Evolutionary conservation across 768 basidiomycete species (phyloP).

Genomic region (Xanthoconium stramineum): DNA sequence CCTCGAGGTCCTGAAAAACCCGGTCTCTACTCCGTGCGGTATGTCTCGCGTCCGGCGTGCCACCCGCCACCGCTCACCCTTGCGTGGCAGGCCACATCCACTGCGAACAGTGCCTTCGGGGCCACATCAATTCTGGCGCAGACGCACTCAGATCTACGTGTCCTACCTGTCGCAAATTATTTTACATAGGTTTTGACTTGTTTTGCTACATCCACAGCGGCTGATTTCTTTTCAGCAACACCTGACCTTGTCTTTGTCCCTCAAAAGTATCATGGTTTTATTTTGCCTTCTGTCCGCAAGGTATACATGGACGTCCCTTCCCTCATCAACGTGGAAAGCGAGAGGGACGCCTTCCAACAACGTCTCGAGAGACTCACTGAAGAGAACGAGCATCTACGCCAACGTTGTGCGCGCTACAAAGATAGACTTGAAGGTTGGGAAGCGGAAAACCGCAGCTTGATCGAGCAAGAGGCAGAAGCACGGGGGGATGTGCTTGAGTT

Average conservation of each 20-base stretch:
- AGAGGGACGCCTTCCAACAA: constrained; percentile 36
- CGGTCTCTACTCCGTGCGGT: constrained; percentile 67
- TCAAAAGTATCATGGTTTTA: constrained; percentile 53
- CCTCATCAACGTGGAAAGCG: constrained; percentile 20
- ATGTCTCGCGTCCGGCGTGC: constrained; percentile 14
- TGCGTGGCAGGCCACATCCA: constrained; percentile 56
- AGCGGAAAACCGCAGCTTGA: constrained; percentile 28
- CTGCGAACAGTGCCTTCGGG: constrained; percentile 57
- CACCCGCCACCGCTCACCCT: constrained; percentile 5
- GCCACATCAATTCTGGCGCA: constrained; percentile 24
- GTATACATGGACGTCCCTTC: constrained; percentile 48
- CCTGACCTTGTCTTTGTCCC: constrained; percentile 51
- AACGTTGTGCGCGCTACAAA: constrained; percentile 41
- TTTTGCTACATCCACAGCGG: background rate
- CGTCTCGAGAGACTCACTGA: constrained; percentile 37
- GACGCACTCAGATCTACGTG: constrained; percentile 46
- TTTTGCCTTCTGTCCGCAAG: constrained; percentile 56
- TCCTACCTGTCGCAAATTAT: constrained; percentile 54
- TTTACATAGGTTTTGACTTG: constrained; percentile 48
- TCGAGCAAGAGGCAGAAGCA: constrained; percentile 33
- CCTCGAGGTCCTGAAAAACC: constrained; percentile 49
- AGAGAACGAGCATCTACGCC: constrained; percentile 43
- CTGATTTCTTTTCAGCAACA: constrained; percentile 35
- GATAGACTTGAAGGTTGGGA: constrained; percentile 32
- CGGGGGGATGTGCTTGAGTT: constrained; percentile 40